Base-by-base conservation (phyloP, 331 rosid species). In the Phaseolus coccineus region DNA sequence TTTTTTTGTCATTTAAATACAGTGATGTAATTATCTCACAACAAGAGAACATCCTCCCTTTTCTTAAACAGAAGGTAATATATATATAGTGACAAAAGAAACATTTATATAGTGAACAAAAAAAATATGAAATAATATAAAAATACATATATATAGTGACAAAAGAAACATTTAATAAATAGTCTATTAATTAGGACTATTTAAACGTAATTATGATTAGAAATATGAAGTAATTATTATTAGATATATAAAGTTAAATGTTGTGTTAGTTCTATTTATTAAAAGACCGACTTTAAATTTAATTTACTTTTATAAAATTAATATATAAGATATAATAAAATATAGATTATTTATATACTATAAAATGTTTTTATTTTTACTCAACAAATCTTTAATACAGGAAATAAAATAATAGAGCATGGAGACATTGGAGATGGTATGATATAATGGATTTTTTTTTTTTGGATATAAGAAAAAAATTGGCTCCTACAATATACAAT, bases 401-500 rank as follows among this genome's bases (percentile, higher is more conserved):
- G 39, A 46, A 11, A 44, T 1, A 42, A n/a, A 19, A 10, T 33
- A n/a, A 6, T 15, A 30, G 13, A 33, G 31, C 33, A 53, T 6
- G 35, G 24, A 53, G 63, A 33, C 10, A 51, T 56, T 22, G 67
- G 40, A 4, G 53, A 39, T 7, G 72, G 50, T 63, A 39, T 63
- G 59, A 8, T 27, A 25, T 67, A 67, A 55, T 84, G 30, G 28
- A 33, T 47, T 10, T 52, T 70, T 79, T 80, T 52, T 14, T 10
- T 27, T 74, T 37, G 0, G 4, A 0, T 48, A 64, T 79, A 50
- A 79, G 71, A 66, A 50, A 39, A 40, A 67, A 66, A 80, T 71
- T 53, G 82, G 48, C 80, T 77, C 85, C 74, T 74, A 82, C 66
- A 63, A 33, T 39, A 57, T 55, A 77, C 78, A 77, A 80, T 73